Conservation (phyloP, 169 alveolate genomes). For the Plasmodium yoelii region DNA sequence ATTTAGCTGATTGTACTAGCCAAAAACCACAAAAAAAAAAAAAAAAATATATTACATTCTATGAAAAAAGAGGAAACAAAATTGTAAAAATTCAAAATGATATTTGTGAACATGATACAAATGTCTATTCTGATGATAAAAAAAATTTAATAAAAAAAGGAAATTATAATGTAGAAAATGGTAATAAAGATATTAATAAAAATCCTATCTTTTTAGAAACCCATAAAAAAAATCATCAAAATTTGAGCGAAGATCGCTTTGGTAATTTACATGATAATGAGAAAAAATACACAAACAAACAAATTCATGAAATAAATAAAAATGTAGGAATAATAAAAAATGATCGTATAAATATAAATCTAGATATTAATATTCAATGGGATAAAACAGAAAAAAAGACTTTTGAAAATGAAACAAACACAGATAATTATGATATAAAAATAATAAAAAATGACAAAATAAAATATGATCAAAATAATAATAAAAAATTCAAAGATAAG, state of each 20-base stretch:
- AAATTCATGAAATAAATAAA: neutral
- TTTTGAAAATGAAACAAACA: neutral
- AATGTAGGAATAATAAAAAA: neutral
- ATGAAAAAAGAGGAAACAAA: neutral
- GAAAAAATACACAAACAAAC: neutral
- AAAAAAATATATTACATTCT: conserved; percentile 26
- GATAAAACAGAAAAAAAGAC: conserved; percentile 5
- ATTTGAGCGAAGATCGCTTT: neutral
- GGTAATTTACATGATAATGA: neutral
- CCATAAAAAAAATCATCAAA: neutral
- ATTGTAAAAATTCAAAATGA: conserved; percentile 1
- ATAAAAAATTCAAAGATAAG: no score
- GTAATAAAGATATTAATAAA: neutral
- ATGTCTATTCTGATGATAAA: conserved; percentile 3
- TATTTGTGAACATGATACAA: neutral
- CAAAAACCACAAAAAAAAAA: neutral
- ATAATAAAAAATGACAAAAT: no score
- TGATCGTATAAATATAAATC: conserved; percentile 22
- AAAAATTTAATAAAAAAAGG: neutral
- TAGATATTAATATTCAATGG: conserved; percentile 69
- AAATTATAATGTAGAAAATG: neutral
- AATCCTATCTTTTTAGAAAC: neutral
- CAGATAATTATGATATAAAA: neutral
- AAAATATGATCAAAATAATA: no score
- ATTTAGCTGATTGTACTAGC: conserved; percentile 10